These are phyloP conservation scores for Alternaria sp. DNA, from an alignment of 2,329 filamentous ascomycete genomes.

Conservation along the genomic window DNA sequence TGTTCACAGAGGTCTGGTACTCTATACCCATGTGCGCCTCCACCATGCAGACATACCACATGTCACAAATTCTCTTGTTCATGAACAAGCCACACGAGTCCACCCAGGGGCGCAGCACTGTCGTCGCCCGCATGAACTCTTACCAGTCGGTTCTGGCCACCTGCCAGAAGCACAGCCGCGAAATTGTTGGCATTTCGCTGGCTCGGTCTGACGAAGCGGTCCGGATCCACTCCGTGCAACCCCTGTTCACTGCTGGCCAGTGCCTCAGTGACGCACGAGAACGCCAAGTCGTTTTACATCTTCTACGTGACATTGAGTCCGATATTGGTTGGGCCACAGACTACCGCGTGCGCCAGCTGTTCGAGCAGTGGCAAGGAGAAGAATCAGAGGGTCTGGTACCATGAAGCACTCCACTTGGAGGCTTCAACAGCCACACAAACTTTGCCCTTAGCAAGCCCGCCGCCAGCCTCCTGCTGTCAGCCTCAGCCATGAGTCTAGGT, in stretches of 20 bases:
- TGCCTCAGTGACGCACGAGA: constrained; percentile 65
- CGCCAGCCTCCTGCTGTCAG: constrained; percentile 7
- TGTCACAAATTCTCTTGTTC: constrained; percentile 68
- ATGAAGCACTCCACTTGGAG: constrained; percentile 19
- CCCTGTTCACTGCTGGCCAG: constrained; percentile 70
- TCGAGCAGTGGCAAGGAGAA: constrained; percentile 57
- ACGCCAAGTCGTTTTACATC: constrained; percentile 62
- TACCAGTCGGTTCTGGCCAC: constrained; percentile 67
- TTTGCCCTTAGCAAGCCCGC: constrained; percentile 10
- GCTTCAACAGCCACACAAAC: constrained; percentile 3
- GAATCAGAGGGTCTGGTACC: constrained; percentile 36
- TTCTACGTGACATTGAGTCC: constrained; percentile 67
- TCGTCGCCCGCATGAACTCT: constrained; percentile 63
- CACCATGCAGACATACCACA: constrained; percentile 72
- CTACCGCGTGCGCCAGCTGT: constrained; percentile 66
- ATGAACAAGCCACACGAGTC: constrained; percentile 68
- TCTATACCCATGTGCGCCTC: constrained; percentile 70
- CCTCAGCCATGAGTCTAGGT: constrained; percentile 1
- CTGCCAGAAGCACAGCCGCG: constrained; percentile 65
- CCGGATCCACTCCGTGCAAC: constrained; percentile 66
- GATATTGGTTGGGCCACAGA: constrained; percentile 72
- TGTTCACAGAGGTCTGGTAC: constrained; percentile 70
- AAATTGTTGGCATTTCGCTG: constrained; percentile 69
- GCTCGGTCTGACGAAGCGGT: constrained; percentile 65
- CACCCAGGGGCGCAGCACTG: constrained; percentile 61